Conservation (phyloP, 805 yeast genomes). For the Ogataea pini region DNA sequence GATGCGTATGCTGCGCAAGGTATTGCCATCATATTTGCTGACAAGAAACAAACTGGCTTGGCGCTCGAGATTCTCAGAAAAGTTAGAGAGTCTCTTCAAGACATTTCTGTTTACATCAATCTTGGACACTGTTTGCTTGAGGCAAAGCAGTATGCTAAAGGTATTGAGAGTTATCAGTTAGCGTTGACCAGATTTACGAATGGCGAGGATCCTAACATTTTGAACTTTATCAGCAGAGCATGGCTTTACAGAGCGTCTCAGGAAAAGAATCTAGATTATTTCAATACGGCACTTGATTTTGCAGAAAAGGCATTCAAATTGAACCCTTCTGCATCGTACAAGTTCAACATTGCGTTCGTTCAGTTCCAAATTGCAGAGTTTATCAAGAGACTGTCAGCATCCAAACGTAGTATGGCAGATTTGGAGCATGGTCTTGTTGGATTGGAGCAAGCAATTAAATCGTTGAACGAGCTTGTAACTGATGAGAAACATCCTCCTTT, state of each 20-base stretch:
- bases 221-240: conserved; percentile 79
- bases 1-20: conserved; percentile 98
- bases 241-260: conserved; percentile 79
- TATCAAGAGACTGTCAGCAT: conserved; percentile 59
- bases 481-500: conserved; percentile 65
- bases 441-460: conserved; percentile 59
- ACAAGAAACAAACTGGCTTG: conserved; percentile 67
- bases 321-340: conserved; percentile 46
- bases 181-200: conserved; percentile 68
- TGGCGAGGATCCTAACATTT: conserved; percentile 62
- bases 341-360: conserved; percentile 80
- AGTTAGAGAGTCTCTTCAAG: conserved; percentile 85
- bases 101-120: conserved; percentile 79
- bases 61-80: conserved; percentile 88
- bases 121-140: conserved; percentile 86
- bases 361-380: conserved; percentile 87
- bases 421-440: conserved; percentile 57
- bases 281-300: conserved; percentile 61
- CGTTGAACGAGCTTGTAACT: conserved; percentile 60
- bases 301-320: conserved; percentile 56
- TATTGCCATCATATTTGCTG: conserved; percentile 88
- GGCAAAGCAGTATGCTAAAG: conserved; percentile 76
- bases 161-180: conserved; percentile 85
- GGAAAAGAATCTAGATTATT: conserved; percentile 64
- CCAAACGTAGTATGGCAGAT: conserved; percentile 62